Conservation (phyloP, 495 filamentous ascomycete genomes). For the Oidiodendron maius region DNA sequence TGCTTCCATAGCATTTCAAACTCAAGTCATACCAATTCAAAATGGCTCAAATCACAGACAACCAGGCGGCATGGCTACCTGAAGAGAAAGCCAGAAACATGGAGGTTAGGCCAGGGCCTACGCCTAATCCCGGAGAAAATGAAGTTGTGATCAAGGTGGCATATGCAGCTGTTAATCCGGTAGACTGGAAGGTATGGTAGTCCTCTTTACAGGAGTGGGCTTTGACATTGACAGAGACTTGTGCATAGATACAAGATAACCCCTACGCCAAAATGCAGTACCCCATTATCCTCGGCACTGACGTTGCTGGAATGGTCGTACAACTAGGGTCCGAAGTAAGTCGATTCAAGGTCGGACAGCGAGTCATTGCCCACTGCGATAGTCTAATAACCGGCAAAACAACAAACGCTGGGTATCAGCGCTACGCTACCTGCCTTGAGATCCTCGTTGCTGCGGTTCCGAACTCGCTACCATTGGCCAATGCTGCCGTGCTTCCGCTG, state of each 20-base stretch:
- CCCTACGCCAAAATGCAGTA: constrained; percentile 1
- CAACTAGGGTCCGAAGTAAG: constrained; percentile 23
- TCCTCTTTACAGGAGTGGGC: background rate
- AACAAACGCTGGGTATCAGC: constrained; percentile 5
- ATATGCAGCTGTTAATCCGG: constrained; percentile 15
- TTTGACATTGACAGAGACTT: background rate
- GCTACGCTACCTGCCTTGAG: constrained; percentile 7
- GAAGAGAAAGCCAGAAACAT: background rate
- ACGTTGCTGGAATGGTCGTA: constrained; percentile 29
- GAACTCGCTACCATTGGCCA: constrained; percentile 26
- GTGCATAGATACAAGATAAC: constrained; percentile 11
- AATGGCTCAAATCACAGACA: constrained; percentile 3
- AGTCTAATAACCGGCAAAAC: background rate
- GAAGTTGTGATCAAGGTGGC: constrained; percentile 12
- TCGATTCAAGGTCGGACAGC: constrained; percentile 14
- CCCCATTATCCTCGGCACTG: constrained; percentile 24
- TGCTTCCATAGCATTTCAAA: background rate
- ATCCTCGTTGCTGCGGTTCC: constrained; percentile 26
- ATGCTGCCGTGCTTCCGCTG: constrained; percentile 36
- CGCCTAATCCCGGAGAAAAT: constrained; percentile 1
- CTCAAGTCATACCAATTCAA: background rate
- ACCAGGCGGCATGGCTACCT: constrained; percentile 12
- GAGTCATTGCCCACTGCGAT: constrained; percentile 13
- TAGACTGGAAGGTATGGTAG: constrained; percentile 10
- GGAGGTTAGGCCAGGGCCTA: constrained; percentile 3